A percentile compares a stretch with the other conserved stretches of the same genome.
phyloP scores from a whole-genome alignment of 2,329 filamentous ascomycete species.

The Hawksworthiomyces lignivorus region DNA sequence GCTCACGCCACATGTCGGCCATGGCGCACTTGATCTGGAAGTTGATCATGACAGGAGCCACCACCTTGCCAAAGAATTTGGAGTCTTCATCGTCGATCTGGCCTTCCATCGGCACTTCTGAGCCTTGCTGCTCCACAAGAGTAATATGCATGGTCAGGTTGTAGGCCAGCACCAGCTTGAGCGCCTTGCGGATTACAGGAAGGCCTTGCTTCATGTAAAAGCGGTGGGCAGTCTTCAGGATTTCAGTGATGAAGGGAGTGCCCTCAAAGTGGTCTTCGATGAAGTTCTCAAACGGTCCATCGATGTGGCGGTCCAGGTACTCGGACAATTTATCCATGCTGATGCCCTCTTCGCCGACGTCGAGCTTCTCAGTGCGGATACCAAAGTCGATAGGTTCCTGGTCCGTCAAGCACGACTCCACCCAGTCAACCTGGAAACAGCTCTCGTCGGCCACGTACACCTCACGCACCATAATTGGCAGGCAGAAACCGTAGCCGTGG shows the following conservation, averaged over 20 bases:
- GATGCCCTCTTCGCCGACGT: slow-evolving; percentile 82
- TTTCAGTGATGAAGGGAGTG: slow-evolving; percentile 89
- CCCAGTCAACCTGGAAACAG: slow-evolving; percentile 91
- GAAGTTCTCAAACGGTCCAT: slow-evolving; percentile 84
- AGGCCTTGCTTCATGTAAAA: slow-evolving; percentile 85
- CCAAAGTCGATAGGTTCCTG: slow-evolving; percentile 75
- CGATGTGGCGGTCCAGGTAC: slow-evolving; percentile 92
- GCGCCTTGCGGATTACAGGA: slow-evolving; percentile 84
- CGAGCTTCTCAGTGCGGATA: slow-evolving; percentile 78
- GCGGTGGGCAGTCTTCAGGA: slow-evolving; percentile 90
- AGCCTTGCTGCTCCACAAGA: slow-evolving; percentile 81
- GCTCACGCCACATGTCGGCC: slow-evolving; percentile 95
- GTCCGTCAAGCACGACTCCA: slow-evolving; percentile 63
- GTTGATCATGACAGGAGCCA: slow-evolving; percentile 98
- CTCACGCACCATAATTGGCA: slow-evolving; percentile 89
- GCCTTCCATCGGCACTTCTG: slow-evolving; percentile 69
- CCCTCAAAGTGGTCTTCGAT: slow-evolving; percentile 95
- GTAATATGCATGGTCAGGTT: slow-evolving; percentile 93
- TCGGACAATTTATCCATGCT: slow-evolving; percentile 74
- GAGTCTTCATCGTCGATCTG: slow-evolving; percentile 81
- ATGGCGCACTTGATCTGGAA: slow-evolving; percentile 98
- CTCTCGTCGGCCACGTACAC: slow-evolving; percentile 87
- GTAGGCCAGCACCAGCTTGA: slow-evolving; percentile 93
- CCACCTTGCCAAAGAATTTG: slow-evolving; percentile 81
- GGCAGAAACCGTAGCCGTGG: slow-evolving; percentile 87